Base-by-base conservation (phyloP, 169 alveolate species). In the Perkinsus chesapeaki region DNA sequence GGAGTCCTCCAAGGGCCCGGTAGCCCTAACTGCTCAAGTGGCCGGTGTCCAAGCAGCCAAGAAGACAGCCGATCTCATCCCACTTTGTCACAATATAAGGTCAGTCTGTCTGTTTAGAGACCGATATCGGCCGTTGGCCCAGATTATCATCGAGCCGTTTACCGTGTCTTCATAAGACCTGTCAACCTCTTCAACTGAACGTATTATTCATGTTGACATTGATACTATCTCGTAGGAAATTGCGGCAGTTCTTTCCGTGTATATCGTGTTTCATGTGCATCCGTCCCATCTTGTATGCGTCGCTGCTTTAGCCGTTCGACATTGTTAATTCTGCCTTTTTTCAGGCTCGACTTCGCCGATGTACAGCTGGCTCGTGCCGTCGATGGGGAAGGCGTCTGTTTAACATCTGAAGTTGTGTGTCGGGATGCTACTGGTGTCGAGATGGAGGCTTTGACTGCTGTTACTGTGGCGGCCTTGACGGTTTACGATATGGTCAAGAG, bases 401-500 rank as follows among this genome's bases (percentile, higher is more conserved):
- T 95, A 1, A n/a, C 48, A 0, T 39, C 91, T 0, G 73, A 34
- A 39, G 96, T 92, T 36, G 39, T n/a, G 39, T 36, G 38, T 9
- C 48, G 20, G 10, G 96, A 90, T 60, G 94, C 91, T 27, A 95
- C 97, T 34, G 97, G 97, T 0, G 95, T 95, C 91, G 97, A 95
- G 91, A 95, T 95, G 97, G 97, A 95, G 91, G 96, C 97, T 0
- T 1, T 95, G 82, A 91, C 93, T 38, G 97, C 97, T 0, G 97
- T 48, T 16, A 73, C 93, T n/a, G 92, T 94, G 10, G 95, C 97
- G 0, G 96, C 95, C 7, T 39, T 96, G 10, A 94, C 97, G n/a
- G 92, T 96, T 9, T 96, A 96, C 91, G 97, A 96, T 93, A 96
- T 96, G 97, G 95, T 96, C 91, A 95, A 95, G 92, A 60, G 82